phyloP scores from a whole-genome alignment of 768 basidiomycete genomes.

The Cyclocybe cylindracea region DNA sequence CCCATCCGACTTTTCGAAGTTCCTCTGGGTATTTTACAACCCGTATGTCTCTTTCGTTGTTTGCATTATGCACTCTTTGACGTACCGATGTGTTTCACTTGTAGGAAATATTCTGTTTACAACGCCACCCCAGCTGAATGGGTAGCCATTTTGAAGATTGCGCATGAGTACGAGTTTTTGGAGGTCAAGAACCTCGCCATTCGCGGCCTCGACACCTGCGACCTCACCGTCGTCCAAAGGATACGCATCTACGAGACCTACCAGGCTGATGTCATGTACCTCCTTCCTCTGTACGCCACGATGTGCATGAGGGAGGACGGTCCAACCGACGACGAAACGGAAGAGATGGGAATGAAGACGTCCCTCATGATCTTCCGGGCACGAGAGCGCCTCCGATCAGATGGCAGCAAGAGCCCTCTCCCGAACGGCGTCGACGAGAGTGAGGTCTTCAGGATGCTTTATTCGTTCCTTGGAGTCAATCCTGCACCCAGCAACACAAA shows the following conservation, averaged over 20 bases:
- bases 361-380: constrained; percentile 50
- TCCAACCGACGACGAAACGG: constrained; percentile 55
- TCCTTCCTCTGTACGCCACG: constrained; percentile 53
- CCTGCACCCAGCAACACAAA: background rate
- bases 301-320: constrained; percentile 52
- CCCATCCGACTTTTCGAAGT: constrained; percentile 50
- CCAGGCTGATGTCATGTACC: constrained; percentile 40
- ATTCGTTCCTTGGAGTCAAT: constrained; percentile 9
- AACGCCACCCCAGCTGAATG: constrained; percentile 51
- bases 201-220: constrained; percentile 45
- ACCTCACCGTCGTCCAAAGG: constrained; percentile 13
- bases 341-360: constrained; percentile 50
- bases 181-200: constrained; percentile 58
- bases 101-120: constrained; percentile 58
- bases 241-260: constrained; percentile 57
- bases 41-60: constrained; percentile 37
- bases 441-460: constrained; percentile 9
- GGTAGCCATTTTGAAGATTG: constrained; percentile 58
- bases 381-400: constrained; percentile 45
- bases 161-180: constrained; percentile 52
- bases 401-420: constrained; percentile 11
- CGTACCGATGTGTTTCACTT: background rate
- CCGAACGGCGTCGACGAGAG: constrained; percentile 10
- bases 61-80: too few relatives aligned
- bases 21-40: constrained; percentile 67